Evolutionary conservation across 352 stramenopile species (phyloP).

Genomic region (Plasmopara muralis): DNA sequence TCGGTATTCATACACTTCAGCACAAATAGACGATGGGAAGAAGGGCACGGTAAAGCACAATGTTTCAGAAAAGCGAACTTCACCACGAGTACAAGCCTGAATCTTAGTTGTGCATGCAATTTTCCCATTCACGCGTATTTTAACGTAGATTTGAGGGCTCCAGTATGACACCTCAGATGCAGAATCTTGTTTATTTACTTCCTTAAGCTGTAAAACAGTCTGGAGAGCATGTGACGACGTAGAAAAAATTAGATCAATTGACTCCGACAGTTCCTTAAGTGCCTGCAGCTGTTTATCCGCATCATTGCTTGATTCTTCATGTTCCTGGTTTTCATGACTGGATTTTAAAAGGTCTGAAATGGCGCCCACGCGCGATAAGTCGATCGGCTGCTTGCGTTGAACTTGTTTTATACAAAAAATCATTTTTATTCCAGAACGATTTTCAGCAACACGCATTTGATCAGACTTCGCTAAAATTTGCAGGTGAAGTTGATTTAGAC

Average conservation of each 20-base stretch:
- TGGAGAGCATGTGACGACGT: conserved; percentile 9
- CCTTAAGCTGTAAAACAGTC: conserved; percentile 19
- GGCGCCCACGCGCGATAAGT: conserved; percentile 31
- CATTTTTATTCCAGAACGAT: conserved; percentile 3
- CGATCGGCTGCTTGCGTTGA: conserved; percentile 28
- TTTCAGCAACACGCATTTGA: conserved; percentile 38
- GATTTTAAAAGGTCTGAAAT: conserved; percentile 32
- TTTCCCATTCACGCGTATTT: conserved; percentile 37
- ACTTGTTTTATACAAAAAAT: conserved; percentile 10
- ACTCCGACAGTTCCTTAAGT: conserved; percentile 19
- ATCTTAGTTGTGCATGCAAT: conserved; percentile 29
- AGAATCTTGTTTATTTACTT: background rate
- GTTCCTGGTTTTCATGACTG: conserved; percentile 1
- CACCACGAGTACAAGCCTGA: conserved; percentile 21
- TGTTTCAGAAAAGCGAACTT: conserved; percentile 40
- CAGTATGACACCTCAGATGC: conserved; percentile 10
- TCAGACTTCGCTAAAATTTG: conserved; percentile 42
- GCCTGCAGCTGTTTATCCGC: conserved; percentile 2
- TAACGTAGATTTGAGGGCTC: conserved; percentile 31
- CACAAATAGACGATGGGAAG: conserved; percentile 42
- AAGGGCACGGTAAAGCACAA: conserved; percentile 40
- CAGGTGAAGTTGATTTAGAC: conserved; percentile 48
- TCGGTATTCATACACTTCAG: conserved; percentile 45
- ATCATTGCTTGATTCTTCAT: background rate
- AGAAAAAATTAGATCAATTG: conserved; percentile 7